Evolutionary conservation across 2,329 filamentous ascomycete genomes (phyloP).

Genomic region (Huntiella moniliformis): DNA sequence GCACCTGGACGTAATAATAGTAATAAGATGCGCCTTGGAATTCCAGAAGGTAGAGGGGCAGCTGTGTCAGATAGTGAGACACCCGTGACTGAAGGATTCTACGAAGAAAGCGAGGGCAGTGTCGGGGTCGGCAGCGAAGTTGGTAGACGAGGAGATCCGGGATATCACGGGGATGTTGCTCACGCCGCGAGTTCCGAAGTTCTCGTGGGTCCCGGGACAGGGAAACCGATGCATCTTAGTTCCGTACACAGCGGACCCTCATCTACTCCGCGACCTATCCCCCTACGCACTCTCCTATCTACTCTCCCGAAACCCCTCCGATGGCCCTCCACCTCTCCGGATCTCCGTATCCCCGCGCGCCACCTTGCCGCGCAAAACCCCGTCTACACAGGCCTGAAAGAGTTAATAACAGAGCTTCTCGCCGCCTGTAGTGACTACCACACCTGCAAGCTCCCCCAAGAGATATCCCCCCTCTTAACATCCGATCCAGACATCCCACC

Average conservation of each 20-base stretch:
- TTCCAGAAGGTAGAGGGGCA: no score
- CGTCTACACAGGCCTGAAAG: no score
- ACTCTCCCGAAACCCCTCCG: slow-evolving; percentile 7
- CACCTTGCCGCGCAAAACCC: neutral
- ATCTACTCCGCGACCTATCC: neutral
- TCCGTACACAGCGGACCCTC: neutral
- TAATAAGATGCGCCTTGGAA: no score
- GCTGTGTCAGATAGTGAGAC: no score
- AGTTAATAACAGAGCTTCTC: slow-evolving; percentile 1
- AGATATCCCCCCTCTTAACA: slow-evolving; percentile 5
- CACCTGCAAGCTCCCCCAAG: slow-evolving; percentile 7
- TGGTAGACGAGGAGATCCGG: no score
- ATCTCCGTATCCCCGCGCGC: slow-evolving; percentile 4
- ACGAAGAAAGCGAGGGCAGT: no score
- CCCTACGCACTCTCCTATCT: slow-evolving; percentile 7
- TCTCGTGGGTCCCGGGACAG: no score
- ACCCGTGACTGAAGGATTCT: no score
- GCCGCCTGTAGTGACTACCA: slow-evolving; percentile 5
- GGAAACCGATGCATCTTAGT: neutral
- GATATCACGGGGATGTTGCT: no score
- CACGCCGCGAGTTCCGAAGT: no score
- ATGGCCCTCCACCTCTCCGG: slow-evolving; percentile 1
- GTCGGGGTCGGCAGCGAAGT: no score
- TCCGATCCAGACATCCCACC: slow-evolving; percentile 7
- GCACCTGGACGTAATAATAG: no score